Percentiles rank a stretch among this genome's conserved stretches.
phyloP scores from a whole-genome alignment of 805 yeast genomes.

The Kodamaea jinghongensis region DNA sequence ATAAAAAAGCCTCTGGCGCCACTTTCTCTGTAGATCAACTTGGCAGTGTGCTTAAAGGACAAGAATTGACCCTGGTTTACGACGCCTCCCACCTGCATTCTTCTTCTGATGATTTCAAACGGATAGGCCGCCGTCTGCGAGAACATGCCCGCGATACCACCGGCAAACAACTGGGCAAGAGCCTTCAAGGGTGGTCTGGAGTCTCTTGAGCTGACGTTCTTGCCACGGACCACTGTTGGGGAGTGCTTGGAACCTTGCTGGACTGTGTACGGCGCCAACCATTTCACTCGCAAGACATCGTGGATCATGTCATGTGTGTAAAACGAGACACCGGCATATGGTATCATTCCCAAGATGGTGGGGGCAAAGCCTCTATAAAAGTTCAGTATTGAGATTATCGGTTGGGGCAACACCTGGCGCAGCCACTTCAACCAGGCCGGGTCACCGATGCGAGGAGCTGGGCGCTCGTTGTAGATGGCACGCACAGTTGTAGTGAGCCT shows the following conservation, averaged over 20 bases:
- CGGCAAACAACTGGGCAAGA: constrained; percentile 92
- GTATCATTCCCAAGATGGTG: constrained; percentile 92
- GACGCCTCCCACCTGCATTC: constrained; percentile 94
- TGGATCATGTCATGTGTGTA: constrained; percentile 90
- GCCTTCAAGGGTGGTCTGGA: constrained; percentile 68
- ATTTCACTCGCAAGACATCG: constrained; percentile 71
- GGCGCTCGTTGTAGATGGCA: constrained; percentile 34
- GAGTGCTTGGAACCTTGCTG: constrained; percentile 13
- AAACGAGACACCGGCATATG: constrained; percentile 97
- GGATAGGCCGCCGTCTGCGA: constrained; percentile 98
- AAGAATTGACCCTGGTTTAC: constrained; percentile 56
- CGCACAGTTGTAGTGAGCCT: constrained; percentile 30
- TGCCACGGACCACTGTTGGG: constrained; percentile 13
- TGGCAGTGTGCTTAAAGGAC: constrained; percentile 53
- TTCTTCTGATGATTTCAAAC: constrained; percentile 87
- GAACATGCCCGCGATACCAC: constrained; percentile 92
- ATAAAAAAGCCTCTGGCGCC: constrained; percentile 90
- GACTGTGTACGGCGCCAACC: constrained; percentile 53
- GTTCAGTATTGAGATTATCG: constrained; percentile 48
- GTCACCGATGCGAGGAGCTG: constrained; percentile 33
- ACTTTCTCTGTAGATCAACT: constrained; percentile 60
- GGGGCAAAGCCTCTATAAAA: constrained; percentile 95
- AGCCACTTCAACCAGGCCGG: constrained; percentile 36
- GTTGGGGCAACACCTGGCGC: constrained; percentile 32
- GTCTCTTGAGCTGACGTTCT: constrained; percentile 31